phyloP scores from a whole-genome alignment of 345 rosid species.

The Eutrema heterophyllum region DNA sequence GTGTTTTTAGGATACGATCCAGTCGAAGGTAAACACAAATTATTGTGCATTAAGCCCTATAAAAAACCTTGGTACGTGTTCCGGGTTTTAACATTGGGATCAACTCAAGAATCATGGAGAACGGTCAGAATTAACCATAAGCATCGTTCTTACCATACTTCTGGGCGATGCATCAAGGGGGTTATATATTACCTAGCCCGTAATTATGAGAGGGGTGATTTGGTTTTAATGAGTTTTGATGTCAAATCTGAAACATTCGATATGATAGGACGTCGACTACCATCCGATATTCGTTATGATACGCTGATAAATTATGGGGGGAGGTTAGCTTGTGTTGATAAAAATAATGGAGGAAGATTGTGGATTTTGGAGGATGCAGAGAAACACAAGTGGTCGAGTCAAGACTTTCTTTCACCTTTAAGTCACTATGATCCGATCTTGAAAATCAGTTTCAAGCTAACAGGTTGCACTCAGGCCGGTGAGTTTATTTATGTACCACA shows the following conservation, averaged over 20 bases:
- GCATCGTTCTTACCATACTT: neutral
- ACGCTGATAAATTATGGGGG: neutral
- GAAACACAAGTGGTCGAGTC: neutral
- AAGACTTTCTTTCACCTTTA: neutral
- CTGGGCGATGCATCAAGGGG: constrained; percentile 1
- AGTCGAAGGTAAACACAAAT: neutral
- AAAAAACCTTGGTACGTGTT: neutral
- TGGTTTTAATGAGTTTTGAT: constrained; percentile 6
- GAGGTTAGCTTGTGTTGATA: neutral
- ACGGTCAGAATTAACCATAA: neutral
- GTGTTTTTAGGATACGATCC: neutral
- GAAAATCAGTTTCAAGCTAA: neutral
- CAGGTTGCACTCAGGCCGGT: neutral
- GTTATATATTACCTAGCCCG: neutral
- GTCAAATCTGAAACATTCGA: neutral
- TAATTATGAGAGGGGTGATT: neutral
- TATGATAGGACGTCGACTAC: neutral
- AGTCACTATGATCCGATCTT: too few species aligned
- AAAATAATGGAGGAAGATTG: neutral
- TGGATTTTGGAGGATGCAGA: neutral
- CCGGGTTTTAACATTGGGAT: neutral
- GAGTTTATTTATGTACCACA: neutral
- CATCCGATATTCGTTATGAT: neutral
- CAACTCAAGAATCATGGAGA: neutral
- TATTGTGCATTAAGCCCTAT: neutral